These are phyloP conservation scores for Sporothrix inflata DNA, from an alignment of 2,329 filamentous ascomycete species.

Conservation along the genomic window DNA sequence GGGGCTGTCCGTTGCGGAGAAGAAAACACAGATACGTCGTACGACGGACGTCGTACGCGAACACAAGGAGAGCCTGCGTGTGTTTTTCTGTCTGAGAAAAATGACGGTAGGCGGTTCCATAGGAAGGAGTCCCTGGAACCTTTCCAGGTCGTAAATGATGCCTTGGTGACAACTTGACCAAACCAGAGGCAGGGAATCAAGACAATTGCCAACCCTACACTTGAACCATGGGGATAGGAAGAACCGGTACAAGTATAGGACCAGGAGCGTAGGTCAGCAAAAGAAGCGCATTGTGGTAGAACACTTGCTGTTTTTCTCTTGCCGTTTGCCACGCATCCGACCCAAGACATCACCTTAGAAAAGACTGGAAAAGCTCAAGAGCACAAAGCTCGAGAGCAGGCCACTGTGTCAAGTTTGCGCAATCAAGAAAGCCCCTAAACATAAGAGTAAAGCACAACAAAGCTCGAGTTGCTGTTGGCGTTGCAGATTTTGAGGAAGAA, in stretches of 20 bases:
- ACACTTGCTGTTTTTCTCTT: conserved; percentile 40
- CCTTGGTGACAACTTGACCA: conserved; percentile 70
- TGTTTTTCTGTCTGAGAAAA: conserved; percentile 48
- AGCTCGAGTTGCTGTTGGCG: conserved; percentile 53
- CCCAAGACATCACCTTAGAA: conserved; percentile 84
- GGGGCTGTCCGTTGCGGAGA: conserved; percentile 64
- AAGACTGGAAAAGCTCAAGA: conserved; percentile 65
- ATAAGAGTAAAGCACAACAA: conserved; percentile 86
- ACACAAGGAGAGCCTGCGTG: conserved; percentile 15
- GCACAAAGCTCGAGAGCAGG: conserved; percentile 73
- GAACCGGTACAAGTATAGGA: conserved; percentile 73
- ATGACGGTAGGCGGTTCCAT: conserved; percentile 30
- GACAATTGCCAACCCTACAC: conserved; percentile 73
- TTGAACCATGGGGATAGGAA: conserved; percentile 62
- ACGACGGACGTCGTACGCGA: neutral
- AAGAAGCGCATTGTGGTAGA: conserved; percentile 37
- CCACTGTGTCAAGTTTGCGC: conserved; percentile 83
- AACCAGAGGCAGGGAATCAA: conserved; percentile 57
- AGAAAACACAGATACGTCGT: conserved; percentile 35
- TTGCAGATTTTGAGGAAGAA: conserved; percentile 31
- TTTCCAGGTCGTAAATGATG: conserved; percentile 41
- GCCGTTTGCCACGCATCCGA: conserved; percentile 69
- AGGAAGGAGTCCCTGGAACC: conserved; percentile 26
- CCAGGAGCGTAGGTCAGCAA: conserved; percentile 76
- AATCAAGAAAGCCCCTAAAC: conserved; percentile 84